phyloP scores from a whole-genome alignment of 116 monocot species.

The Zostera marina region DNA sequence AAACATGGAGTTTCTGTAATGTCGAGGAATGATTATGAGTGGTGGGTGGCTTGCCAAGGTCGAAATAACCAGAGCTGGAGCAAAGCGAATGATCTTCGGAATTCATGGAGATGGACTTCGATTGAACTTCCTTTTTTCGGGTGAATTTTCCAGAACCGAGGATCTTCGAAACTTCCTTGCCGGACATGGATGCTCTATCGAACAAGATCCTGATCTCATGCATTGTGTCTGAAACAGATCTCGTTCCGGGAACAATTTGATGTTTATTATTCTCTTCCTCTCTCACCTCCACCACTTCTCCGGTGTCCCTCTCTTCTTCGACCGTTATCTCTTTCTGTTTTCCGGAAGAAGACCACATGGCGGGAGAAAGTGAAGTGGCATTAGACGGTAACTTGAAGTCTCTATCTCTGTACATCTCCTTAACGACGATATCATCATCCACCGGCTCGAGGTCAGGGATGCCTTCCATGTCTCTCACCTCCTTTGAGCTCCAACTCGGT shows the following conservation, averaged over 20 bases:
- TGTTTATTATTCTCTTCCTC: too few relatives aligned
- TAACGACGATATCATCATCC: constrained; percentile 37
- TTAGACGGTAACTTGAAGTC: constrained; percentile 9
- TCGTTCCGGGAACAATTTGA: constrained; percentile 11
- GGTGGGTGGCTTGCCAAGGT: constrained; percentile 28
- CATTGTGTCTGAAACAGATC: constrained; percentile 29
- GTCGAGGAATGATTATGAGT: constrained; percentile 52
- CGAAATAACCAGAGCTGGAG: constrained; percentile 12
- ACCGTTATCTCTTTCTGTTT: constrained; percentile 3
- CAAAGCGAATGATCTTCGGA: constrained; percentile 4
- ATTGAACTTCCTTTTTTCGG: constrained; percentile 7
- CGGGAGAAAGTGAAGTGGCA: constrained; percentile 9
- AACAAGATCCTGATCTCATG: constrained; percentile 63
- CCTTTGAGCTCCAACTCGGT: constrained; percentile 51
- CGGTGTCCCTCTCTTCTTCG: not conserved
- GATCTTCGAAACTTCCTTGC: constrained; percentile 32
- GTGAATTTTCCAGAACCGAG: constrained; percentile 80
- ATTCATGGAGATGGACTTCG: constrained; percentile 2
- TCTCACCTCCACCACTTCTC: not conserved
- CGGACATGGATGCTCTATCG: constrained; percentile 34
- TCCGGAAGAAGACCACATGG: not conserved
- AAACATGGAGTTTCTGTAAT: constrained; percentile 69
- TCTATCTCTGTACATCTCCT: constrained; percentile 31
- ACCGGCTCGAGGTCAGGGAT: constrained; percentile 91
- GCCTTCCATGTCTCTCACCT: constrained; percentile 76